Percentiles rank a stretch among this genome's conserved stretches.
phyloP scores from a whole-genome alignment of 768 basidiomycete genomes.

The Phanerochaete sordida region DNA sequence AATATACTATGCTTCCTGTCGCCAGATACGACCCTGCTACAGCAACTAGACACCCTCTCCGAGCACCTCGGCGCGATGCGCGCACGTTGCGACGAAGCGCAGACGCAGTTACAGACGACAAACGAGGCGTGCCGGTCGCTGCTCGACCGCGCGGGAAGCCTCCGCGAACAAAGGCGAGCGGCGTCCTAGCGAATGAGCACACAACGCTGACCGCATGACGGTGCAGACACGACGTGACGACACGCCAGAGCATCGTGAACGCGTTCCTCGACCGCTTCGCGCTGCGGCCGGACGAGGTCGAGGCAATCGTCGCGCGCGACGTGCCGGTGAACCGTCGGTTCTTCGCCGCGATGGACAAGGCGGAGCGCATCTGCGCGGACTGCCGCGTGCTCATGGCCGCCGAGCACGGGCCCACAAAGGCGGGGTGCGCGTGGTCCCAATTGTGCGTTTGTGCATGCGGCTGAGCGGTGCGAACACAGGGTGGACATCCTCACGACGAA shows the following conservation, averaged over 20 bases:
- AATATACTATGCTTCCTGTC: neutral
- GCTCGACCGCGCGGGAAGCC: constrained; percentile 77
- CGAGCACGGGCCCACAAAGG: constrained; percentile 72
- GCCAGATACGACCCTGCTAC: neutral
- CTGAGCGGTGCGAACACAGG: constrained; percentile 34
- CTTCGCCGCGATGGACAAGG: constrained; percentile 86
- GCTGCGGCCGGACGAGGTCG: constrained; percentile 65
- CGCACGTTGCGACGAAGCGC: constrained; percentile 76
- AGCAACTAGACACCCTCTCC: constrained; percentile 87
- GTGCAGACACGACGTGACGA: constrained; percentile 63
- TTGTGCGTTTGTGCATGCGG: neutral
- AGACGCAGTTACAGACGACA: constrained; percentile 69
- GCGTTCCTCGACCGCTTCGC: constrained; percentile 87
- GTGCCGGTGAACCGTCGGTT: constrained; percentile 70
- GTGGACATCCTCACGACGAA: constrained; percentile 88
- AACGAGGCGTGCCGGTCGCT: constrained; percentile 74
- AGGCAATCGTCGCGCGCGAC: constrained; percentile 74
- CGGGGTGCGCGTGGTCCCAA: constrained; percentile 57
- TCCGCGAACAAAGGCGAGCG: constrained; percentile 67
- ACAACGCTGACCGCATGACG: neutral
- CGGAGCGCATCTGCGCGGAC: constrained; percentile 77
- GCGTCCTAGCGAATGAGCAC: neutral
- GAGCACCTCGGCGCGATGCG: constrained; percentile 79
- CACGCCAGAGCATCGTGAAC: constrained; percentile 67
- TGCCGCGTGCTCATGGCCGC: constrained; percentile 86